phyloP scores from a whole-genome alignment of 1,139 yeast species.

The Blastobotrys malaysiensis region DNA sequence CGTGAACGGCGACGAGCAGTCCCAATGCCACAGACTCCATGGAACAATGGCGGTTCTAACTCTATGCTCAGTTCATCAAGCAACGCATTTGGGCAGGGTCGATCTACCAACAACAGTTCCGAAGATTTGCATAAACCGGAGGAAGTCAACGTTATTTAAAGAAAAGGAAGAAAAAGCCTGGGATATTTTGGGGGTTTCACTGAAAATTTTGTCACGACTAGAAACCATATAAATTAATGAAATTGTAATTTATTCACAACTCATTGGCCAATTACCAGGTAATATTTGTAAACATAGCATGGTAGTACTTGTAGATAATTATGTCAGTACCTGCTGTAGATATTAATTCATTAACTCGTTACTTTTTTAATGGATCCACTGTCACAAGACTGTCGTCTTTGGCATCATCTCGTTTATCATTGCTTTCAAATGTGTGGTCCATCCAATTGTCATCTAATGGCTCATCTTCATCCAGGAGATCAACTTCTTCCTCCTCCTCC shows the following conservation, averaged over 20 bases:
- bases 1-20: constrained; percentile 40
- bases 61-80: constrained; percentile 10
- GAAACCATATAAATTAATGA: not conserved
- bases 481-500: constrained; percentile 5
- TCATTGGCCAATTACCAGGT: not conserved
- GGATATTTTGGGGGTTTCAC: not conserved
- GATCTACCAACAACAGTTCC: constrained; percentile 6
- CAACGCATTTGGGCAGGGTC: constrained; percentile 2
- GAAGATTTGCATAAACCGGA: constrained; percentile 4
- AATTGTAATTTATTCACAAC: not conserved
- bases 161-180: not conserved
- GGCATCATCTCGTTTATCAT: constrained; percentile 15
- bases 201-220: not conserved
- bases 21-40: constrained; percentile 10
- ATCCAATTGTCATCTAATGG: constrained; percentile 21
- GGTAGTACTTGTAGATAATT: too few species aligned
- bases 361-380: constrained; percentile 18
- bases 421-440: constrained; percentile 24
- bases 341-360: not conserved
- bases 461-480: constrained; percentile 18
- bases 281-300: too few species aligned
- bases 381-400: constrained; percentile 27
- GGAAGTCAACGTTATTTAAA: constrained; percentile 2
- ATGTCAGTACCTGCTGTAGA: too few species aligned
- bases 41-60: constrained; percentile 9